These are phyloP conservation scores for Cupressus sempervirens DNA, from an alignment of 75 land plant genomes.

Conservation along the genomic window DNA sequence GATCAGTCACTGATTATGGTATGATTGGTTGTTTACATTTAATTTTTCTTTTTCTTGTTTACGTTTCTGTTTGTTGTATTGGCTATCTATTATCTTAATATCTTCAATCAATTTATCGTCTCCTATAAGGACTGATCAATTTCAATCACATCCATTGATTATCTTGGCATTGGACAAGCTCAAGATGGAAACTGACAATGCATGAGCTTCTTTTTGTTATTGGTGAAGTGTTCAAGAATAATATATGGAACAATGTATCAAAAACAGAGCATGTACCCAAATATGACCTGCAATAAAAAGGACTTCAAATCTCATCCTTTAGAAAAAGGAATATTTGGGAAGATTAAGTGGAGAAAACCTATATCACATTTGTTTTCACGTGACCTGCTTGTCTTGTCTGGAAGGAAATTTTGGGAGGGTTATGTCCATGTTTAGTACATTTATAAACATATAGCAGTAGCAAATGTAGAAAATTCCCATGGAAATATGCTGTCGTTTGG, in stretches of 20 bases:
- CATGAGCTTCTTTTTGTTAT: neutral
- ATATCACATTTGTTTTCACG: neutral
- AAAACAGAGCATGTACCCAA: neutral
- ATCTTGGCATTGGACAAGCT: neutral
- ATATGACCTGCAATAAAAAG: neutral
- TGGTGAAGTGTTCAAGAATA: neutral
- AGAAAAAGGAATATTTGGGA: neutral
- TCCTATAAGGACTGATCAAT: neutral
- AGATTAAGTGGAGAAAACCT: neutral
- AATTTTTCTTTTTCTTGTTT: neutral
- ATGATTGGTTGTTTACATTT: neutral
- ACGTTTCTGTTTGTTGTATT: conserved; percentile 3
- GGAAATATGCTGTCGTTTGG: neutral
- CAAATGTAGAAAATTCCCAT: neutral
- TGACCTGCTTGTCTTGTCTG: neutral
- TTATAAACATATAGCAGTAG: neutral
- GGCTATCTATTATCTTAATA: neutral
- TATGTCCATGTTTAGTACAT: neutral
- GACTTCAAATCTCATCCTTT: neutral
- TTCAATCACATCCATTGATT: neutral
- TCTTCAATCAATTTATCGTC: neutral
- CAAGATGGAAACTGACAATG: neutral
- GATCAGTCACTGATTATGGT: neutral
- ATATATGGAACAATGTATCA: neutral
- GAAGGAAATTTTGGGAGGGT: neutral